Base-by-base conservation (phyloP, 805 yeast genomes). In the Pichia cephalocereana region DNA sequence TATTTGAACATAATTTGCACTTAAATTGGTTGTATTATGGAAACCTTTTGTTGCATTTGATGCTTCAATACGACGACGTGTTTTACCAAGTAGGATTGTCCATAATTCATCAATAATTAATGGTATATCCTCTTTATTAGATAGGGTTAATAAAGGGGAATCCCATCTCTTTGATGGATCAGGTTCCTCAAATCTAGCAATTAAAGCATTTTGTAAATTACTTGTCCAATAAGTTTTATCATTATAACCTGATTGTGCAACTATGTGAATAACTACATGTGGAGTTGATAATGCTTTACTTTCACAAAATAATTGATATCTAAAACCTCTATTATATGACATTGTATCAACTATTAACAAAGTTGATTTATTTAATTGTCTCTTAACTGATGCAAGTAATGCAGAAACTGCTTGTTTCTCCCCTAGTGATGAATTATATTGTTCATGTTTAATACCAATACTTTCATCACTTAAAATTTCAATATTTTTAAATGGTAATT, bases 241-340 rank as follows among this genome's bases (percentile, higher is more conserved):
- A 4, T 57, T 53, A 51, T 68, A 52, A 6, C 23, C 17, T 15
- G 47, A 31, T 61, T 87, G 87, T 17, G 85, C 78, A 57, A 89
- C 75, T 1, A 86, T 82, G 52, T 91, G 90, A 2, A 91, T 70
- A 38, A 90, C 85, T 59, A 95, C 84, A 53, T 86, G 83, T 2
- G 93, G 82, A 1, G 97, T 89, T 17, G 80, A 74, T 28, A 81
- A 70, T 1, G 88, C 83, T 62, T 90, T 91, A 38, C 96, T 90
- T 64, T 93, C 99, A 65, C 97, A 90, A 63, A 80, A 89, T 46
- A 93, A 70, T 65, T 93, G 99, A 66, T 93, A 93, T 51, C 99
- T 71, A 63, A 90, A 89, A 0, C 99, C 99, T 61, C 93, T 93
- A 58, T 93, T 93, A 62, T 93, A 93, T 39, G 86, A 81, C 57